phyloP scores from a whole-genome alignment of 2,329 filamentous ascomycete species.

The Pseudogymnoascus sp. region DNA sequence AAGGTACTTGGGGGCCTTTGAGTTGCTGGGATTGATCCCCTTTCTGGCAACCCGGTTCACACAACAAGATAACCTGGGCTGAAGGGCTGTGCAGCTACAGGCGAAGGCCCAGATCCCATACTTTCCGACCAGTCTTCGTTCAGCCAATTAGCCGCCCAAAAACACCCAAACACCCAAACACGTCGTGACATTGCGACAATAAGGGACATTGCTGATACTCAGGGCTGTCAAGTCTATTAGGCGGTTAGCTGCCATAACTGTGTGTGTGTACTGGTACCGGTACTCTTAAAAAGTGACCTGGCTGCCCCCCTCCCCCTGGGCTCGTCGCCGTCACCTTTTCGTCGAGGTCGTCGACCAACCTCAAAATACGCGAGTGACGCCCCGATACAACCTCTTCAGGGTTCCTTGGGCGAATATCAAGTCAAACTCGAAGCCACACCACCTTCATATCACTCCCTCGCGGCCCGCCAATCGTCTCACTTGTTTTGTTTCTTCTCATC shows the following conservation, averaged over 20 bases:
- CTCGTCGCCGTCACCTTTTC: not conserved
- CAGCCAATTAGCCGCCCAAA: slow-evolving; percentile 5
- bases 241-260: not conserved
- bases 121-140: not conserved
- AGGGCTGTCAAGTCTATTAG: not conserved
- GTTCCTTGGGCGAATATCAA: not conserved
- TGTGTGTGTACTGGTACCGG: not conserved
- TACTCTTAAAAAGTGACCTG: slow-evolving; percentile 5
- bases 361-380: slow-evolving; percentile 3
- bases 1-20: not conserved
- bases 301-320: not conserved
- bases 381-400: not conserved
- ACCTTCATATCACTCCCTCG: not conserved
- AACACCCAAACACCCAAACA: slow-evolving; percentile 3
- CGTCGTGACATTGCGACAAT: slow-evolving; percentile 2
- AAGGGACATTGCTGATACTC: slow-evolving; percentile 4
- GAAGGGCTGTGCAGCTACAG: slow-evolving; percentile 3
- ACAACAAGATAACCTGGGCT: not conserved
- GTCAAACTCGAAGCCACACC: not conserved
- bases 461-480: not conserved
- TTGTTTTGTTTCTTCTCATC: not conserved
- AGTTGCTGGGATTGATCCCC: slow-evolving; percentile 6
- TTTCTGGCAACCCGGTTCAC: slow-evolving; percentile 9
- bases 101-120: not conserved
- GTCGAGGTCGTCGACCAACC: not conserved